Conservation (phyloP, 768 basidiomycete species). For the Psilocybe azurescens region DNA sequence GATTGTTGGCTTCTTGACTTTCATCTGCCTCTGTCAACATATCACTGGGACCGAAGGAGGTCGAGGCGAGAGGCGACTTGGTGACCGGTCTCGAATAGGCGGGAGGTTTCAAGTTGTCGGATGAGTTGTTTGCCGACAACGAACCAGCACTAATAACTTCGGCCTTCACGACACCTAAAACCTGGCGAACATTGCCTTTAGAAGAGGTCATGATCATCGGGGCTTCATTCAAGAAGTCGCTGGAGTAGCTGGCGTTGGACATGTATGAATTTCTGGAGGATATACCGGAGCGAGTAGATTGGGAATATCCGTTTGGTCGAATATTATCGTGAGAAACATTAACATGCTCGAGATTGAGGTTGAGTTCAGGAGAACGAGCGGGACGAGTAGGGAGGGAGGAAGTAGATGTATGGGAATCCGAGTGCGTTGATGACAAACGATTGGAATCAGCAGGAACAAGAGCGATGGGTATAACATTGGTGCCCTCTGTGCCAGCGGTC, state of each 20-base stretch:
- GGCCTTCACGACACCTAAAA: slow-evolving; percentile 78
- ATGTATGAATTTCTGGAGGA: slow-evolving; percentile 71
- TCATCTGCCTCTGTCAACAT: slow-evolving; percentile 62
- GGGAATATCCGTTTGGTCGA: slow-evolving; percentile 42
- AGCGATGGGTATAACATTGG: slow-evolving; percentile 89
- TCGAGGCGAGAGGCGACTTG: slow-evolving; percentile 72
- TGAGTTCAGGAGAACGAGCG: slow-evolving; percentile 61
- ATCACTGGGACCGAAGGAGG: slow-evolving; percentile 76
- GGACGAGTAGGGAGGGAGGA: slow-evolving; percentile 60
- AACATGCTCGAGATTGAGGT: slow-evolving; percentile 67
- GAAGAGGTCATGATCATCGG: slow-evolving; percentile 81
- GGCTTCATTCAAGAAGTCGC: slow-evolving; percentile 81
- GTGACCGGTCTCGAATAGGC: slow-evolving; percentile 47
- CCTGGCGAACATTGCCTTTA: slow-evolving; percentile 69
- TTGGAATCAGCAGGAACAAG: slow-evolving; percentile 67
- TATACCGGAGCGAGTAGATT: slow-evolving; percentile 59
- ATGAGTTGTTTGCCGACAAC: slow-evolving; percentile 34
- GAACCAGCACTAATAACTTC: slow-evolving; percentile 73
- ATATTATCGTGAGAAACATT: slow-evolving; percentile 62
- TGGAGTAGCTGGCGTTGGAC: slow-evolving; percentile 76
- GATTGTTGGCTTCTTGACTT: slow-evolving; percentile 54
- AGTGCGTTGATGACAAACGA: slow-evolving; percentile 33
- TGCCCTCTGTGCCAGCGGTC: slow-evolving; percentile 79
- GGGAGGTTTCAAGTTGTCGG: slow-evolving; percentile 47
- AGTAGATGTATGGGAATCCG: slow-evolving; percentile 36